A percentile compares a stretch with the other conserved stretches of the same genome.
Conservation (phyloP, 106 monocot genomes). For the Xerophyta viscosa region DNA sequence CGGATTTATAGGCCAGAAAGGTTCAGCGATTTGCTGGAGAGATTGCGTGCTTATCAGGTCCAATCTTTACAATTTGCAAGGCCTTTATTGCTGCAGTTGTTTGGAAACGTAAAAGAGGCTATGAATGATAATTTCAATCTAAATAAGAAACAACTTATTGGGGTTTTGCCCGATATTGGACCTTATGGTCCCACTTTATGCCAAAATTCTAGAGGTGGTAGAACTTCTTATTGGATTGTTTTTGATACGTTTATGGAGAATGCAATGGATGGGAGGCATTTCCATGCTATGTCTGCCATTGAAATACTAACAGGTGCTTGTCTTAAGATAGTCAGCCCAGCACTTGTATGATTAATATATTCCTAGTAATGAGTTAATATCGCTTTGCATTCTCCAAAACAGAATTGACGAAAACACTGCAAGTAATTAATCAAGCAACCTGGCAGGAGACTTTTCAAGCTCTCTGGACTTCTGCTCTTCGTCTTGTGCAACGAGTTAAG, state of each 20-base stretch:
- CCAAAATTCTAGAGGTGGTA: conserved; percentile 31
- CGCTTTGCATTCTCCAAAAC: conserved; percentile 1
- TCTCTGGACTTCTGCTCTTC: conserved; percentile 83
- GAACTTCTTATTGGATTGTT: conserved; percentile 57
- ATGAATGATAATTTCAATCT: conserved; percentile 19
- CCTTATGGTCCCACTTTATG: conserved; percentile 18
- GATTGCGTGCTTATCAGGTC: conserved; percentile 44
- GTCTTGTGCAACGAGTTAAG: conserved; percentile 84
- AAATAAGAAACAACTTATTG: conserved; percentile 36
- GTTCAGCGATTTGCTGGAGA: conserved; percentile 62
- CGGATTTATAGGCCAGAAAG: conserved; percentile 44
- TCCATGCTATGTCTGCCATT: conserved; percentile 59
- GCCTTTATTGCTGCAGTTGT: conserved; percentile 33
- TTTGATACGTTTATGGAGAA: conserved; percentile 90
- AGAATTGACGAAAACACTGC: conserved; percentile 72
- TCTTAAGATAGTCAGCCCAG: not conserved
- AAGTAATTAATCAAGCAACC: conserved; percentile 71
- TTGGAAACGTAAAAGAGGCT: conserved; percentile 33
- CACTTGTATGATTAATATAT: too few relatives aligned
- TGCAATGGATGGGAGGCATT: conserved; percentile 75
- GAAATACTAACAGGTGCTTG: conserved; percentile 68
- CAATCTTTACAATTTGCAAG: conserved; percentile 27
- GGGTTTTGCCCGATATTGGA: conserved; percentile 35
- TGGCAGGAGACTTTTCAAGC: conserved; percentile 97
- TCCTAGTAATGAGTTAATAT: too few relatives aligned